These are phyloP conservation scores for Opeltia flavorubescens DNA, from an alignment of 495 filamentous ascomycete species.

Conservation along the genomic window DNA sequence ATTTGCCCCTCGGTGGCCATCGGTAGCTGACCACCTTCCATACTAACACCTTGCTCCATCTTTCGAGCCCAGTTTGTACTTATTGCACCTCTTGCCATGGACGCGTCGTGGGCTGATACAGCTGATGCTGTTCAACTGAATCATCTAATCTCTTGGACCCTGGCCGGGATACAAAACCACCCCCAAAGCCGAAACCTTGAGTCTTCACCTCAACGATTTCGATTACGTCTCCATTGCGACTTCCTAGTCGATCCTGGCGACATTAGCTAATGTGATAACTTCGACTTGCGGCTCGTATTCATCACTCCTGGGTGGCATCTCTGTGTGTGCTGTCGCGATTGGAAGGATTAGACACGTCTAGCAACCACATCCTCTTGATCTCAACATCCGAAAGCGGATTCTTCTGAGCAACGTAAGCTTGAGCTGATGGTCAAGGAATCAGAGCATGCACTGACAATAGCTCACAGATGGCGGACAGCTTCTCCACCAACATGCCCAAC, in stretches of 20 bases:
- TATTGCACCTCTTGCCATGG: not conserved
- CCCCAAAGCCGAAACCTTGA: not conserved
- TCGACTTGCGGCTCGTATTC: not conserved
- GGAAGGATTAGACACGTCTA: no score
- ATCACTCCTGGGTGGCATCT: not conserved
- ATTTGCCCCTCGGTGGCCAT: not conserved
- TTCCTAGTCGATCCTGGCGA: not conserved
- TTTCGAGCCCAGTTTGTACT: not conserved
- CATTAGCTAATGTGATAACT: not conserved
- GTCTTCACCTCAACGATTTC: not conserved
- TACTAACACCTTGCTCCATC: no score
- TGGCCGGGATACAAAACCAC: not conserved
- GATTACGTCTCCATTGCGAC: slow-evolving; percentile 1
- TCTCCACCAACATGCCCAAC: not conserved
- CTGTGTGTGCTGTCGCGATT: no score
- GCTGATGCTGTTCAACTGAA: no score
- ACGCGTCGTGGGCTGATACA: no score
- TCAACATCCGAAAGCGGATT: no score
- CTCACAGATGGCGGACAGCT: not conserved
- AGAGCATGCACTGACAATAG: not conserved
- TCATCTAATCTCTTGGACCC: not conserved
- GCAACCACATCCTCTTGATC: no score
- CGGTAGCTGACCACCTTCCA: not conserved
- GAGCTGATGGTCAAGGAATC: not conserved
- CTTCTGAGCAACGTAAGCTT: no score